Conservation (phyloP, 148 eudicot species). For the Camellia lanceoleosa region DNA sequence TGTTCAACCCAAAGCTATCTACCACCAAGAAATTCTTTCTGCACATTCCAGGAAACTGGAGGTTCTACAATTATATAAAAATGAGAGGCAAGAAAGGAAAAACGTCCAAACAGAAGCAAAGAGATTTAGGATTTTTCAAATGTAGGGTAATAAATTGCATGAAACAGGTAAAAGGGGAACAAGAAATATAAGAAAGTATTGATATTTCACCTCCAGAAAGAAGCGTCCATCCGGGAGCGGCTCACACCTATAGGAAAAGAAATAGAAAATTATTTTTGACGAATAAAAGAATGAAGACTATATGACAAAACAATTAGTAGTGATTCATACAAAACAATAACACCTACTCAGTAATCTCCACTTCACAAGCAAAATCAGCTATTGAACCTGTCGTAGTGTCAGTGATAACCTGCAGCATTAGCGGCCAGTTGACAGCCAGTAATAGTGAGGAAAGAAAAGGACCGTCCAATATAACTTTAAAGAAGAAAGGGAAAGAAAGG, state of each 20-base stretch:
- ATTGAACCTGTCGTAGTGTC: constrained; percentile 74
- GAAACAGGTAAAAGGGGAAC: constrained; percentile 22
- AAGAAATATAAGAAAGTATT: constrained; percentile 1
- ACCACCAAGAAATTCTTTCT: not conserved
- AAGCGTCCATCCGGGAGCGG: constrained; percentile 98
- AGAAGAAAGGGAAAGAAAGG: constrained; percentile 20
- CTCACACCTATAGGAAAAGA: constrained; percentile 64
- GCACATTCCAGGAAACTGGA: not conserved
- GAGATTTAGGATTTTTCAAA: not conserved
- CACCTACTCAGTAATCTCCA: constrained; percentile 74
- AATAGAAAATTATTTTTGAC: not conserved
- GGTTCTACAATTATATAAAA: not conserved
- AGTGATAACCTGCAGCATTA: constrained; percentile 55
- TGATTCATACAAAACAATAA: not conserved
- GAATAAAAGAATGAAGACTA: not conserved
- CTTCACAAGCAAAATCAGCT: constrained; percentile 93
- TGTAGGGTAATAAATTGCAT: not conserved
- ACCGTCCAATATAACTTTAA: constrained; percentile 2
- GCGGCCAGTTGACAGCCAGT: constrained; percentile 12
- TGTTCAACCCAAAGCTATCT: not conserved
- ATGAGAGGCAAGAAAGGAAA: not conserved
- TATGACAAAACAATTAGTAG: not conserved
- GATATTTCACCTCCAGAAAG: constrained; percentile 68
- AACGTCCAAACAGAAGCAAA: not conserved
- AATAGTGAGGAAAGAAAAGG: not conserved